Evolutionary conservation across 495 filamentous ascomycete genomes (phyloP).

Genomic region (Hyaloscypha bicolor): DNA sequence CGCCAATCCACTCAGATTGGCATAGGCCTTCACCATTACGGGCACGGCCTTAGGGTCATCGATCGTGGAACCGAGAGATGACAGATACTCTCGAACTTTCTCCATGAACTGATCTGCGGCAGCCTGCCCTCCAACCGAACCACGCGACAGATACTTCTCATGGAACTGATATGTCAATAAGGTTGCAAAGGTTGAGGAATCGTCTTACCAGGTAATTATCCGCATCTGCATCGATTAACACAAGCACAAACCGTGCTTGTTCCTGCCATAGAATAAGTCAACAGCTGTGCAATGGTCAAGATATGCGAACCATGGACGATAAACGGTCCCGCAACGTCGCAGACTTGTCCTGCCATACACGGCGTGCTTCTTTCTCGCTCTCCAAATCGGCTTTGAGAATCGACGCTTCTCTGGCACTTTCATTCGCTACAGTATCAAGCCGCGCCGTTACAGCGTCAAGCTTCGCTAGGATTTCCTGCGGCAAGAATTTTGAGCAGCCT

Average conservation of each 20-base stretch:
- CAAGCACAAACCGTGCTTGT: constrained; percentile 34
- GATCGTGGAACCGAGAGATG: constrained; percentile 31
- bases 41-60: constrained; percentile 32
- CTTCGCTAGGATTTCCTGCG: constrained; percentile 37
- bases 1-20: constrained; percentile 40
- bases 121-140: constrained; percentile 38
- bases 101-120: constrained; percentile 41
- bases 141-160: constrained; percentile 37
- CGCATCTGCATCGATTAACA: constrained; percentile 42
- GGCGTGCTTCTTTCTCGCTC: constrained; percentile 9
- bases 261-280: constrained; percentile 7
- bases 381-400: constrained; percentile 42
- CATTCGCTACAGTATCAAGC: constrained; percentile 39
- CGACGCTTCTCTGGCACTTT: constrained; percentile 31
- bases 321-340: constrained; percentile 3
- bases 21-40: constrained; percentile 42
- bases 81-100: constrained; percentile 38
- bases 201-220: constrained; percentile 38
- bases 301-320: neutral
- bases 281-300: neutral
- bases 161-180: constrained; percentile 36
- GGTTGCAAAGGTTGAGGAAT: neutral
- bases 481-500: constrained; percentile 11
- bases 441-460: constrained; percentile 40
- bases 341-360: constrained; percentile 11